Percentiles rank a stretch among this genome's conserved stretches.
phyloP scores from a whole-genome alignment of 2,329 filamentous ascomycete species.

The Diaporthe vaccinii region DNA sequence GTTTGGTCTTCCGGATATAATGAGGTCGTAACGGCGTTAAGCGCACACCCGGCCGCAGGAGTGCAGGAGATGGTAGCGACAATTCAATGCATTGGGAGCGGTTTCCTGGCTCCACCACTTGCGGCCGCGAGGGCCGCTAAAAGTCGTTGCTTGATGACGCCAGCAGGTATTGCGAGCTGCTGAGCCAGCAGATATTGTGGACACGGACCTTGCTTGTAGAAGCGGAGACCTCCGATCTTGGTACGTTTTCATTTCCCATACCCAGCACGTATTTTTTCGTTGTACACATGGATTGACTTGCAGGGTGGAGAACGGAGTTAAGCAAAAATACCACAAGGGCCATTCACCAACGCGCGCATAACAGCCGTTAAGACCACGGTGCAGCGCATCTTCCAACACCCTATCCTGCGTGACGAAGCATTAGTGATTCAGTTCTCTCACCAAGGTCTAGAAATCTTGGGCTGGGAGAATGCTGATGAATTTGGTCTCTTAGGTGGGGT shows the following conservation, averaged over 20 bases:
- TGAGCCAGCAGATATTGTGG: not conserved
- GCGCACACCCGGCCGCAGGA: not conserved
- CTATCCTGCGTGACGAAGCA: too few species aligned
- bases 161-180: not conserved
- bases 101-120: not conserved
- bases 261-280: not conserved
- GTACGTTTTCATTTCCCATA: not conserved
- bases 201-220: not conserved
- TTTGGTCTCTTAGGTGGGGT: too few species aligned
- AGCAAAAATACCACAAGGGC: not conserved
- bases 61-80: not conserved
- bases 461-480: too few species aligned
- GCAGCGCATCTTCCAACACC: too few species aligned
- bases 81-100: not conserved
- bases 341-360: too few species aligned
- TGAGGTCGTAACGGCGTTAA: constrained; percentile 16
- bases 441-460: too few species aligned
- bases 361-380: too few species aligned
- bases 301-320: not conserved
- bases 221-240: not conserved
- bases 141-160: not conserved
- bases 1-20: not conserved
- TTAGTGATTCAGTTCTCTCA: too few species aligned
- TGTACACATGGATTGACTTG: not conserved
- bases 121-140: not conserved